Percentiles rank a stretch among this genome's conserved stretches.
Evolutionary conservation across 305 asterid genomes (phyloP).

Genomic region (Andrographis paniculata): DNA sequence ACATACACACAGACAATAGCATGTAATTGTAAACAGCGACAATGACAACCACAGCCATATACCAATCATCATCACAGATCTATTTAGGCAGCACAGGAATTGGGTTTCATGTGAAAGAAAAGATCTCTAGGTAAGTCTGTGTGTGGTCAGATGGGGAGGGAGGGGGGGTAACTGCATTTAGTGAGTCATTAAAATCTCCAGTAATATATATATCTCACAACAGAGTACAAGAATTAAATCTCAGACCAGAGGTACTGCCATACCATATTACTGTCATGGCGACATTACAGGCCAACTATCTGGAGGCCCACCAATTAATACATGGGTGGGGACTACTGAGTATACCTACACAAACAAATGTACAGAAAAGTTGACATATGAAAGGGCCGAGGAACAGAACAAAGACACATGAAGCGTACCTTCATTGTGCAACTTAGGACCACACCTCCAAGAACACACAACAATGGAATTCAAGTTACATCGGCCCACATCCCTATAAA

Average conservation of each 20-base stretch:
- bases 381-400: constrained; percentile 24
- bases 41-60: too few relatives aligned
- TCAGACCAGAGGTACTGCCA: constrained; percentile 19
- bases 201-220: too few relatives aligned
- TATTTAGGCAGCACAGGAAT: too few relatives aligned
- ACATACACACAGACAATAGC: too few relatives aligned
- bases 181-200: too few relatives aligned
- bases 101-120: too few relatives aligned
- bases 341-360: constrained; percentile 32
- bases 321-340: constrained; percentile 27
- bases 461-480: constrained; percentile 41
- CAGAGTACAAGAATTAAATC: too few relatives aligned
- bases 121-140: too few relatives aligned
- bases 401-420: constrained; percentile 31
- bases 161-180: too few relatives aligned
- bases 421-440: constrained; percentile 35
- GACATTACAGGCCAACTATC: constrained; percentile 27
- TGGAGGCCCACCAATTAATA: constrained; percentile 36
- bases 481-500: constrained; percentile 39
- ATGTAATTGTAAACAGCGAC: too few relatives aligned
- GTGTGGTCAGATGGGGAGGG: too few relatives aligned
- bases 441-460: constrained; percentile 28
- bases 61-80: too few relatives aligned
- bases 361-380: constrained; percentile 23
- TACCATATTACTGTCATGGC: constrained; percentile 14